A percentile compares a stretch with the other conserved stretches of the same genome.
These are phyloP conservation scores for Leptosphaerulina australis DNA, from an alignment of 2,329 filamentous ascomycete species.

Conservation along the genomic window DNA sequence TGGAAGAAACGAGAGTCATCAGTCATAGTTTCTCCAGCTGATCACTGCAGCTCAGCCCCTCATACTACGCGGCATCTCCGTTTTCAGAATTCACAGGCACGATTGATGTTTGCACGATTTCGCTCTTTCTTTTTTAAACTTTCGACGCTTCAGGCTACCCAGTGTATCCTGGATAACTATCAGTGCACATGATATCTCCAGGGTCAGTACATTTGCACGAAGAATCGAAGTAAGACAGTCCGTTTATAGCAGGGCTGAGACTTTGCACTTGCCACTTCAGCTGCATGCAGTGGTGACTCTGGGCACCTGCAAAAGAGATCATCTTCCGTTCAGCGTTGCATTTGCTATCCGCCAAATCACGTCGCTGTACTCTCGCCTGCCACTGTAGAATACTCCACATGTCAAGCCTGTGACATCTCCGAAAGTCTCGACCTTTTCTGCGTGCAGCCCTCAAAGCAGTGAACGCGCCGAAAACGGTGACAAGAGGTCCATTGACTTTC, in stretches of 20 bases:
- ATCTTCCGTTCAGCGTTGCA: conserved; percentile 17
- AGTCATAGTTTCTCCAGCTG: background rate
- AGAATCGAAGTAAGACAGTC: conserved; percentile 13
- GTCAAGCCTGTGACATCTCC: background rate
- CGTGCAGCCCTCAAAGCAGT: conserved; percentile 2
- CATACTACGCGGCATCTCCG: background rate
- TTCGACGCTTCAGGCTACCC: background rate
- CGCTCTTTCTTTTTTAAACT: background rate
- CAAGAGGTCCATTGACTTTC: background rate
- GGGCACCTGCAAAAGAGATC: background rate
- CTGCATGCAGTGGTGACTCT: conserved; percentile 13
- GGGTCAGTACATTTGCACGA: conserved; percentile 2
- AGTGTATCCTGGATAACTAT: background rate
- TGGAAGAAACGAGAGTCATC: background rate
- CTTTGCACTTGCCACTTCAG: conserved; percentile 11
- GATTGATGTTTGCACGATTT: background rate
- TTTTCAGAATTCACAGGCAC: background rate
- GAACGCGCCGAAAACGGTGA: conserved; percentile 1
- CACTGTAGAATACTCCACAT: background rate
- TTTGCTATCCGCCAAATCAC: conserved; percentile 4
- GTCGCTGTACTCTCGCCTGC: conserved; percentile 15
- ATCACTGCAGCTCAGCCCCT: background rate
- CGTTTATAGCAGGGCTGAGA: conserved; percentile 16
- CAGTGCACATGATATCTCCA: conserved; percentile 10
- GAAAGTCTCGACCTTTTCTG: conserved; percentile 5